Conservation (phyloP, 257 asterid genomes). For the Solanum piurae region DNA sequence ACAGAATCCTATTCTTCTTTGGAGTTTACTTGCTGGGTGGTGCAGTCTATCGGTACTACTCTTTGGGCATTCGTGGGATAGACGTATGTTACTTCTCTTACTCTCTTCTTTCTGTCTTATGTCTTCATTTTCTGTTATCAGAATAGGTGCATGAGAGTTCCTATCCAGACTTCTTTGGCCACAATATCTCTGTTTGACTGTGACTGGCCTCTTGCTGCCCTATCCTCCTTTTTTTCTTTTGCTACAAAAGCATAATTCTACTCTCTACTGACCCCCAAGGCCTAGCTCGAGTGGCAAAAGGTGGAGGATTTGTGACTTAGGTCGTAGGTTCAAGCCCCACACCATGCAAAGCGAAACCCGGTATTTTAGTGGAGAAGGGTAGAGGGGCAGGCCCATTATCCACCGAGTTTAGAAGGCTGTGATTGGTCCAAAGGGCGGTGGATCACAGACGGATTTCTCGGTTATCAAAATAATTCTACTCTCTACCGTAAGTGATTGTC, state of each 20-base stretch:
- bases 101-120: neutral
- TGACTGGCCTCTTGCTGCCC: neutral
- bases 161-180: neutral
- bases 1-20: conserved; percentile 63
- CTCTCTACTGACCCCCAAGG: neutral
- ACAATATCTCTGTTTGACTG: neutral
- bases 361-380: too few species aligned
- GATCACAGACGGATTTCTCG: too few species aligned
- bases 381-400: too few species aligned
- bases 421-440: too few species aligned
- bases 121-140: neutral
- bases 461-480: neutral
- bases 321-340: too few species aligned
- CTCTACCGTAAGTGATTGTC: neutral
- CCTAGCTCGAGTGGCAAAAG: too few species aligned
- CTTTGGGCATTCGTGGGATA: conserved; percentile 75
- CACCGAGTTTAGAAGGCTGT: too few species aligned
- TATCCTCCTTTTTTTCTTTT: neutral
- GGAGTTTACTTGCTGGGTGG: conserved; percentile 81
- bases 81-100: conserved; percentile 47
- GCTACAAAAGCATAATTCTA: neutral
- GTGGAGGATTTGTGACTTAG: too few species aligned
- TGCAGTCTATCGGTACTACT: conserved; percentile 59
- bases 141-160: neutral
- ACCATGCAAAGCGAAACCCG: too few species aligned